Base-by-base conservation (phyloP, 768 basidiomycete species). In the Coprinellus aureogranulatus region DNA sequence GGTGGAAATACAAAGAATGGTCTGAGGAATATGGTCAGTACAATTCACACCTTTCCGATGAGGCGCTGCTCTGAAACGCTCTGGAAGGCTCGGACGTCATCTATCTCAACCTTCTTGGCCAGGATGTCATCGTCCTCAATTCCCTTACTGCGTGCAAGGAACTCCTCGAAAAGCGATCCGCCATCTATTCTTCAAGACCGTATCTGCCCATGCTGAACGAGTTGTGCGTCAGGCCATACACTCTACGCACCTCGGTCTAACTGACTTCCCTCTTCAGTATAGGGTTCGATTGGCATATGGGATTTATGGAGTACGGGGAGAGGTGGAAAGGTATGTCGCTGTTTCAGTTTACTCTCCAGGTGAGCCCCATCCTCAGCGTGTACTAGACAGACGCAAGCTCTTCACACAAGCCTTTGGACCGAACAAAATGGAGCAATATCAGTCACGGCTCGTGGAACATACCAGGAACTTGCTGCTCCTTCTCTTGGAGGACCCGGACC, bases 201-300 rank as follows among this genome's bases (percentile, higher is more conserved):
- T 5, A 44, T n/a, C 25, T 57, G 48, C 46, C 46, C 9, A 50
- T 57, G 46, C 12, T 49, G 47, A 51, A 57, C 34, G 48, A 57
- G 28, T 37, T 46, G 34, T 54, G 40, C 40, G 42, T 42, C 22
- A 28, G 16, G 22, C 4, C 22, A 45, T 34, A 23, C 25, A 34
- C 6, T 34, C 34, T 34, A n/a, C n/a, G n/a, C n/a, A n/a, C n/a
- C n/a, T n/a, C n/a, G n/a, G n/a, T n/a, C n/a, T 23, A 20, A 23
- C 41, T 55, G 34, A 34, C 9, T 41, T 57, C 48, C 27, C 16
- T 23, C 11, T 55, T n/a, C n/a, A 80, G 79, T 45, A 77, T 81
- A 60, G 80, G 80, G 5, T 81, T 74, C 73, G 70, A 76, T 58
- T 80, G 78, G 78, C 61, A 78, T 4, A 74, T 80, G 60, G 77